Conservation (phyloP, 2,329 filamentous ascomycete genomes). For the Hymenoscyphus fructigenus region DNA sequence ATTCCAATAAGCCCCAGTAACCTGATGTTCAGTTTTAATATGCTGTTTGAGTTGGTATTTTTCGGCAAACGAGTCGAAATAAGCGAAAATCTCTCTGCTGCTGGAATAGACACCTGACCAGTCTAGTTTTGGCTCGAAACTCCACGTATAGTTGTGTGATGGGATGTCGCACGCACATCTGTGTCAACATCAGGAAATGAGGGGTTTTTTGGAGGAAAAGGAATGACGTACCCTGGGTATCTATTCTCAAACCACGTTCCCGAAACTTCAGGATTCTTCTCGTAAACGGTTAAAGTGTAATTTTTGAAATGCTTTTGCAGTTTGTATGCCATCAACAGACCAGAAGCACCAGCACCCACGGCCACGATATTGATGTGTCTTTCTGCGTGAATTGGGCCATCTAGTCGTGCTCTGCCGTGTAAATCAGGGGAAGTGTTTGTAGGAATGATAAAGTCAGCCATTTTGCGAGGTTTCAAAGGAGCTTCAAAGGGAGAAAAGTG, state of each 20-base stretch:
- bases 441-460: conserved; percentile 23
- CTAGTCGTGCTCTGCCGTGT: conserved; percentile 16
- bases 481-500: neutral
- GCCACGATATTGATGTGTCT: conserved; percentile 37
- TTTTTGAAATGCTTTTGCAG: conserved; percentile 46
- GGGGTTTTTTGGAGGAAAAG: conserved; percentile 33
- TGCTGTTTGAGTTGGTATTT: conserved; percentile 54
- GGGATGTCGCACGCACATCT: conserved; percentile 54
- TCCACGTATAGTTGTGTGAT: conserved; percentile 55
- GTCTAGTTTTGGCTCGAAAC: conserved; percentile 56
- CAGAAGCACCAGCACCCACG: conserved; percentile 49
- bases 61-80: conserved; percentile 51
- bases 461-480: conserved; percentile 7
- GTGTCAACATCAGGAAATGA: conserved; percentile 39
- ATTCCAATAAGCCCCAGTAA: conserved; percentile 54
- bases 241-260: conserved; percentile 55
- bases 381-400: conserved; percentile 28
- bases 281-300: conserved; percentile 43
- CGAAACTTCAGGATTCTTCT: conserved; percentile 48
- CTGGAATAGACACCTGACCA: conserved; percentile 58
- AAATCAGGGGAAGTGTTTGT: conserved; percentile 11
- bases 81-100: conserved; percentile 56
- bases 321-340: conserved; percentile 49
- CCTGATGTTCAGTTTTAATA: conserved; percentile 54
- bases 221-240: conserved; percentile 40